phyloP scores from a whole-genome alignment of 2,329 filamentous ascomycete species.

The Pseudocercospora fijiensis region DNA sequence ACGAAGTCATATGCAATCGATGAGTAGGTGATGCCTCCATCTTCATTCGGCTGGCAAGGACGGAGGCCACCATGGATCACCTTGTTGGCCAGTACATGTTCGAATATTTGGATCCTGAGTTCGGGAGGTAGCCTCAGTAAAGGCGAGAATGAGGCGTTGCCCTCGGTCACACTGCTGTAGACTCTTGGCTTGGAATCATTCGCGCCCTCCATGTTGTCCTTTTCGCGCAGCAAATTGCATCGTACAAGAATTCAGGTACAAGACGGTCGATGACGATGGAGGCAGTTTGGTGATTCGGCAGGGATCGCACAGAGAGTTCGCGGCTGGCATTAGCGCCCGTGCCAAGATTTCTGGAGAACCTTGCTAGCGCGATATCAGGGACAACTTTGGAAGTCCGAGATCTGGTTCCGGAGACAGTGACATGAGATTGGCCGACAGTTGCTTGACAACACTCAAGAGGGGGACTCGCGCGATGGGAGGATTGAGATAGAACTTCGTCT shows the following conservation, averaged over 20 bases:
- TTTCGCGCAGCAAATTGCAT: not conserved
- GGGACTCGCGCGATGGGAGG: not conserved
- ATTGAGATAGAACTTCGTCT: not conserved
- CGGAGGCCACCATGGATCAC: slow-evolving; percentile 19
- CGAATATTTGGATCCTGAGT: slow-evolving; percentile 22
- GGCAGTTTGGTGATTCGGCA: not conserved
- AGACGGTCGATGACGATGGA: not conserved
- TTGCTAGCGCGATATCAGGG: not conserved
- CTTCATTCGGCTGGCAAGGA: slow-evolving; percentile 11
- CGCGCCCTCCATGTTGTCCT: not conserved
- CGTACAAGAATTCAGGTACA: not conserved
- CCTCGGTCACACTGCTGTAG: not conserved
- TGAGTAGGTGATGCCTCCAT: slow-evolving; percentile 12
- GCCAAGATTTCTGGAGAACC: not conserved
- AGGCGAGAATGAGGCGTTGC: not conserved
- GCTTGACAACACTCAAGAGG: not conserved
- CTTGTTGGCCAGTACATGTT: slow-evolving; percentile 18
- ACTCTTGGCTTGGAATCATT: not conserved
- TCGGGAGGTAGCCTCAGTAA: slow-evolving; percentile 21
- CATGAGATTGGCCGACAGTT: not conserved
- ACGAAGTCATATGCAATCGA: not conserved
- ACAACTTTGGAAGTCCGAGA: not conserved
- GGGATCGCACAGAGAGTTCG: not conserved
- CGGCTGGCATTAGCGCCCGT: not conserved
- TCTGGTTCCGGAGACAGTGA: slow-evolving; percentile 8